A percentile compares a stretch with the other conserved stretches of the same genome.
phyloP scores from a whole-genome alignment of 352 stramenopile genomes.

The Plasmopara halstedii region DNA sequence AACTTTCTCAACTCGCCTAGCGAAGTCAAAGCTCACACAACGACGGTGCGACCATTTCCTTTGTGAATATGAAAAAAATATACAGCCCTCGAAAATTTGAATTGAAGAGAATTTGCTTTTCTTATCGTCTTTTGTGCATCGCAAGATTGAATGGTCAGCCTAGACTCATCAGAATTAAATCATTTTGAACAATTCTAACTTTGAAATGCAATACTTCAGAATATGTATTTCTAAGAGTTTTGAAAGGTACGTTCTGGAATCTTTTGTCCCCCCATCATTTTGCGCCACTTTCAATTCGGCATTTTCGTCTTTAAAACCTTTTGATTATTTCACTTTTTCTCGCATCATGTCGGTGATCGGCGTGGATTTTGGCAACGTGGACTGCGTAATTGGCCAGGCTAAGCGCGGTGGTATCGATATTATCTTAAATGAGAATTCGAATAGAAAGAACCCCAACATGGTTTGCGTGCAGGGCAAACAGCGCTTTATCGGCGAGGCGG shows the following conservation, averaged over 20 bases:
- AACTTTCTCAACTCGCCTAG: no score
- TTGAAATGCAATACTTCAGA: no score
- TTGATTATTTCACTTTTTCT: not conserved
- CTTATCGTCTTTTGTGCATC: no score
- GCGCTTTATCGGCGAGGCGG: constrained; percentile 91
- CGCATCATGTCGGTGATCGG: constrained; percentile 94
- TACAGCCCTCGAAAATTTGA: no score
- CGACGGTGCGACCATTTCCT: no score
- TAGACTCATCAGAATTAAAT: no score
- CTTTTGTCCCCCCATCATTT: constrained; percentile 5
- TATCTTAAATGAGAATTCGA: constrained; percentile 99
- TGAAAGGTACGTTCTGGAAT: not conserved
- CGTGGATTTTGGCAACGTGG: constrained; percentile 95
- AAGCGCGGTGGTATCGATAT: constrained; percentile 97
- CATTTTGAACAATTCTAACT: no score
- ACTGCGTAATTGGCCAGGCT: constrained; percentile 94
- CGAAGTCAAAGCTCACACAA: no score
- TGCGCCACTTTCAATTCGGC: constrained; percentile 29
- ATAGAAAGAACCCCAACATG: constrained; percentile 95
- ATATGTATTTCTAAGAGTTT: no score
- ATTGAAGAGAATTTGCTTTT: no score
- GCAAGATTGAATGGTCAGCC: no score
- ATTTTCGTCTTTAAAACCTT: constrained; percentile 13
- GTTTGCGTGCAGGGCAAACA: constrained; percentile 86
- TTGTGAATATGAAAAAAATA: no score